phyloP scores from a whole-genome alignment of 2,329 filamentous ascomycete genomes.

The Fonsecaea pedrosoi region DNA sequence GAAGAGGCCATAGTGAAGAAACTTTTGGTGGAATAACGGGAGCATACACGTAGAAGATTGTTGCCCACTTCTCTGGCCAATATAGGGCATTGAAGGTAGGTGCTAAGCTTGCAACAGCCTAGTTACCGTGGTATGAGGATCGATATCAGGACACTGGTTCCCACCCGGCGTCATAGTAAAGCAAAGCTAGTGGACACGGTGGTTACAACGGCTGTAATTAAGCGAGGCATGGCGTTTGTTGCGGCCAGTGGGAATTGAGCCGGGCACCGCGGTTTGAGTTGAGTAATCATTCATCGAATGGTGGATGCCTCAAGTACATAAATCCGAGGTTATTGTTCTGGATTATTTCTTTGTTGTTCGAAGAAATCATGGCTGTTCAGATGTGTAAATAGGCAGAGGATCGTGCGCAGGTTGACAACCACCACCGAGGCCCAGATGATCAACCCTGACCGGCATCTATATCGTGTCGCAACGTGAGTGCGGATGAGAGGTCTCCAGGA shows the following conservation, averaged over 20 bases:
- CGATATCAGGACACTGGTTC: background rate
- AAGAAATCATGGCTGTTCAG: background rate
- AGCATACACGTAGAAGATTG: background rate
- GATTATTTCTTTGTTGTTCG: background rate
- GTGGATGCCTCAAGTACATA: background rate
- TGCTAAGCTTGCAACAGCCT: background rate
- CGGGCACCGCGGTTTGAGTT: background rate
- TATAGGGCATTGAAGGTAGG: background rate
- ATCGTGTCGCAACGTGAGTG: background rate
- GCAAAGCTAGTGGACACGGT: background rate
- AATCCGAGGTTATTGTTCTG: background rate
- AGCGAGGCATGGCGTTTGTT: background rate
- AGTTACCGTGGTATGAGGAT: background rate
- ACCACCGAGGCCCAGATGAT: background rate
- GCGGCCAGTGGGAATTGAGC: background rate
- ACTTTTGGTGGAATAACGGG: background rate
- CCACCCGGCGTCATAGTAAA: background rate
- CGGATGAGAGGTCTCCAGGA: background rate
- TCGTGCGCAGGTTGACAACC: background rate
- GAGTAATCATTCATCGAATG: background rate
- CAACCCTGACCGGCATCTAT: background rate
- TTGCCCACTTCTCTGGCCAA: background rate
- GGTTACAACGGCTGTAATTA: background rate
- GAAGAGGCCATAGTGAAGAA: background rate
- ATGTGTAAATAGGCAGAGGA: background rate